A percentile compares a stretch with the other conserved stretches of the same genome.
phyloP scores from a whole-genome alignment of 106 monocot genomes.

The Apostasia shenzhenica region DNA sequence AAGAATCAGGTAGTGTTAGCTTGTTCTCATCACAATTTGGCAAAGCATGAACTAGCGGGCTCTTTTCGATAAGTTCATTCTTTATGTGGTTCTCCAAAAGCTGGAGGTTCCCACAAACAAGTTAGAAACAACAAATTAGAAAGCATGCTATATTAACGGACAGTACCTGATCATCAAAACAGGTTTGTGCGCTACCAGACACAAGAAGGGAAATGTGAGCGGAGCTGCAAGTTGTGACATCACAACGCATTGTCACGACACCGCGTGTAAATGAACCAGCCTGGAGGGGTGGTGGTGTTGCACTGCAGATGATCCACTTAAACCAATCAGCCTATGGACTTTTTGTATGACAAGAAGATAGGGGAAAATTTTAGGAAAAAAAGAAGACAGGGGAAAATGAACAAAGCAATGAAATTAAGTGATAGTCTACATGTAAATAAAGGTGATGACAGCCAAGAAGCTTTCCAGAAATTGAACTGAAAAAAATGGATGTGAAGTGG shows the following conservation, averaged over 20 bases:
- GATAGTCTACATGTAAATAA: no score
- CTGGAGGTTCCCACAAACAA: conserved; percentile 21
- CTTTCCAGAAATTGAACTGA: no score
- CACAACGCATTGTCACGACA: conserved; percentile 95
- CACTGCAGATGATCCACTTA: conserved; percentile 37
- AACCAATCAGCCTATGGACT: neutral
- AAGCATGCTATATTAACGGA: neutral
- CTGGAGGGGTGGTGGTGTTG: conserved; percentile 79
- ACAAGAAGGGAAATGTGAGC: conserved; percentile 86
- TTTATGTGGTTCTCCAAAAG: conserved; percentile 83
- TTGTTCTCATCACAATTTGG: conserved; percentile 30
- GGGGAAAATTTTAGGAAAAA: no score
- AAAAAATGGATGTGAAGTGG: no score
- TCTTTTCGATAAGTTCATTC: conserved; percentile 75
- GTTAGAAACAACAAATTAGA: neutral
- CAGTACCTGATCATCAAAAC: conserved; percentile 84
- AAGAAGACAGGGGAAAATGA: neutral
- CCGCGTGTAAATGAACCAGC: conserved; percentile 78
- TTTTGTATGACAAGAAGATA: neutral
- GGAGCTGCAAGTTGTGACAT: conserved; percentile 76
- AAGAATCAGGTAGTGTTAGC: conserved; percentile 28
- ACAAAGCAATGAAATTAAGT: no score
- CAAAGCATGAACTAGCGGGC: conserved; percentile 45
- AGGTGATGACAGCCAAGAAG: no score
- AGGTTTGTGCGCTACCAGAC: conserved; percentile 84